Percentiles rank a stretch among this genome's conserved stretches.
Evolutionary conservation across 345 rosid species (phyloP).

Genomic region (Pseudoturritis turrita): DNA sequence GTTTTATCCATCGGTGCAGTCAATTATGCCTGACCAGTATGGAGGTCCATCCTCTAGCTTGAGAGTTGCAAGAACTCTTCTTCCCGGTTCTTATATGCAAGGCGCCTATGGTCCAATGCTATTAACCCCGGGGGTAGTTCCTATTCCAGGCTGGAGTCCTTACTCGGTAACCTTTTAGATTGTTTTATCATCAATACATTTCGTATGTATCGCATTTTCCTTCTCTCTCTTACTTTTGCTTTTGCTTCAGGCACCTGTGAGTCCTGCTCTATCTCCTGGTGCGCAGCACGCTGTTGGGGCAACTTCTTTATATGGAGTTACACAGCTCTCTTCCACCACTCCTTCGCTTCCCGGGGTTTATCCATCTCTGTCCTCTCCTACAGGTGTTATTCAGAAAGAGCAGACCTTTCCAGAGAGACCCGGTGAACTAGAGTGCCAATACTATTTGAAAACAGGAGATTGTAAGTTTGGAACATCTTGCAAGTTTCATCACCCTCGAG

Average conservation of each 20-base stretch:
- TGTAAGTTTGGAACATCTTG: conserved; percentile 91
- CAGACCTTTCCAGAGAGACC: conserved; percentile 92
- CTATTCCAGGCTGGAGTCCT: conserved; percentile 76
- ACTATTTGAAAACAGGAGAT: conserved; percentile 82
- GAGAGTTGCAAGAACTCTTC: conserved; percentile 68
- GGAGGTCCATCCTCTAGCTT: conserved; percentile 49
- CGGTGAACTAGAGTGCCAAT: conserved; percentile 86
- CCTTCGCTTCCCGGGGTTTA: conserved; percentile 60
- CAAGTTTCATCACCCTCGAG: conserved; percentile 88
- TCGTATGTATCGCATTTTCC: background rate
- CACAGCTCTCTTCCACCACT: conserved; percentile 67
- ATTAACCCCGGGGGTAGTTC: conserved; percentile 66
- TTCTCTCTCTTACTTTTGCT: background rate
- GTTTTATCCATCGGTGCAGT: conserved; percentile 75
- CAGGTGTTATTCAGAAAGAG: conserved; percentile 55
- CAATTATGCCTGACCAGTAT: conserved; percentile 71
- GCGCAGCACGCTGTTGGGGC: conserved; percentile 73
- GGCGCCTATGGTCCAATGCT: conserved; percentile 77
- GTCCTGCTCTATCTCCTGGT: conserved; percentile 75
- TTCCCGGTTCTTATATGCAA: conserved; percentile 73
- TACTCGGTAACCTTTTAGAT: conserved; percentile 54
- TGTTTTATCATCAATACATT: background rate
- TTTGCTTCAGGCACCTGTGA: conserved; percentile 69
- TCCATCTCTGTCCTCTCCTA: conserved; percentile 43
- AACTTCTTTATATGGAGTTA: conserved; percentile 60